Evolutionary conservation across 225 moss, liverwort and hornwort genomes (phyloP).

Genomic region (Thuidium tamariscinum): DNA sequence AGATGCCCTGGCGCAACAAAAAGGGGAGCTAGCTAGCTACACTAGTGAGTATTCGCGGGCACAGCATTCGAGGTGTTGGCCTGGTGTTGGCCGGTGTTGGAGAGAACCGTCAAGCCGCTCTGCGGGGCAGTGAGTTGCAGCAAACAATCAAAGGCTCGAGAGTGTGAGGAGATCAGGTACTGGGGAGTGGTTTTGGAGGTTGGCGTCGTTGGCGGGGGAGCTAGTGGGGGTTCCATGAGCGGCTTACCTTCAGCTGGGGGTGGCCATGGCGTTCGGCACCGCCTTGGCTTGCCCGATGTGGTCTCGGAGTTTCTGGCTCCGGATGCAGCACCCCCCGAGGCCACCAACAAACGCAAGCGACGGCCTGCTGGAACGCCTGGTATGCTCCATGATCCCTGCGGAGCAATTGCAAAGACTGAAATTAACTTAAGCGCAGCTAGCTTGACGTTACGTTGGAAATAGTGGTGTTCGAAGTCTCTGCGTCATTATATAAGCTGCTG

Average conservation of each 20-base stretch:
- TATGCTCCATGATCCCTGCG: background rate
- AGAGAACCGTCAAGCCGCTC: background rate
- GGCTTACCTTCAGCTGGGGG: slow-evolving; percentile 14
- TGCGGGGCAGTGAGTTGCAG: background rate
- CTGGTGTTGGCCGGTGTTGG: background rate
- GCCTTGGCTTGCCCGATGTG: background rate
- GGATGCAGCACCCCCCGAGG: background rate
- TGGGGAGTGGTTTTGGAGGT: background rate
- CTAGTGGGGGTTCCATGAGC: slow-evolving; percentile 8
- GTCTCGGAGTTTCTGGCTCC: slow-evolving; percentile 9
- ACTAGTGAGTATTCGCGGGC: background rate
- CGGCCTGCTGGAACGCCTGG: slow-evolving; percentile 40
- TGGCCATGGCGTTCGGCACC: slow-evolving; percentile 24
- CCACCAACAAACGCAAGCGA: slow-evolving; percentile 26
- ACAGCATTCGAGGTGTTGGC: slow-evolving; percentile 3
- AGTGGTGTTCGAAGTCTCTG: background rate
- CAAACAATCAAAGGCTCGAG: background rate
- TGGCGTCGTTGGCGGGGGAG: background rate
- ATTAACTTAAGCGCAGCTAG: background rate
- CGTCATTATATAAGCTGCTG: background rate
- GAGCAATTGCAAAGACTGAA: background rate
- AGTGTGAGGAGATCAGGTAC: background rate
- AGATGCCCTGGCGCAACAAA: slow-evolving; percentile 7
- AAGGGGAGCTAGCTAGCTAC: background rate
- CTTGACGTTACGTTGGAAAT: too few species aligned